A percentile compares a stretch with the other conserved stretches of the same genome.
These are phyloP conservation scores for Puya raimondii DNA, from an alignment of 176 grass and related monocot genomes.

Conservation along the genomic window DNA sequence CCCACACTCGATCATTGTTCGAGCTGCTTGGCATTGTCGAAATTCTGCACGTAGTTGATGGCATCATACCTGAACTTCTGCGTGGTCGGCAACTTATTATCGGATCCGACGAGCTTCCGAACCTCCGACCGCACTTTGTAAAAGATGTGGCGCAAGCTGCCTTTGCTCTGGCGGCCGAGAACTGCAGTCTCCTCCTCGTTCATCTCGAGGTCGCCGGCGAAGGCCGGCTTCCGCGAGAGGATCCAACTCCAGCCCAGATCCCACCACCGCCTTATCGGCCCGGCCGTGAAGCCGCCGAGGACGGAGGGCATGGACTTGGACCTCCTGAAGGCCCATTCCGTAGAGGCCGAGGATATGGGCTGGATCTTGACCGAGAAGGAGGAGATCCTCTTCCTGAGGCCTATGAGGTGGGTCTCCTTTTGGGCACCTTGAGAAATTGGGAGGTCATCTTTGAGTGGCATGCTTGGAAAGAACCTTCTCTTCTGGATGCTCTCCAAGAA, in stretches of 20 bases:
- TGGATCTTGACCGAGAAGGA: conserved; percentile 91
- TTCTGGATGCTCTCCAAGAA: conserved; percentile 85
- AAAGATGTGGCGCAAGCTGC: conserved; percentile 66
- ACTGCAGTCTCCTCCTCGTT: conserved; percentile 84
- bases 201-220: conserved; percentile 85
- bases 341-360: conserved; percentile 56
- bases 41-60: conserved; percentile 40
- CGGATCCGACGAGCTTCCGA: conserved; percentile 37
- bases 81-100: conserved; percentile 49
- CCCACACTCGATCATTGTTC: conserved; percentile 11
- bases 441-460: conserved; percentile 72
- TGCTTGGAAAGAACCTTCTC: conserved; percentile 56
- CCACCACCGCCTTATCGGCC: conserved; percentile 54
- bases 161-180: conserved; percentile 49
- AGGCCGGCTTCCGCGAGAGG: conserved; percentile 49
- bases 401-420: conserved; percentile 39
- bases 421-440: conserved; percentile 42
- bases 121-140: conserved; percentile 64
- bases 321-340: conserved; percentile 45
- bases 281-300: conserved; percentile 34
- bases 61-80: conserved; percentile 34
- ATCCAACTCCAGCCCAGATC: conserved; percentile 71
- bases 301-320: conserved; percentile 49
- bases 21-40: conserved; percentile 32
- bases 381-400: conserved; percentile 77